A percentile compares a stretch with the other conserved stretches of the same genome.
phyloP scores from a whole-genome alignment of 371 early-diverging fungal species.

The Mucor velutinosus region DNA sequence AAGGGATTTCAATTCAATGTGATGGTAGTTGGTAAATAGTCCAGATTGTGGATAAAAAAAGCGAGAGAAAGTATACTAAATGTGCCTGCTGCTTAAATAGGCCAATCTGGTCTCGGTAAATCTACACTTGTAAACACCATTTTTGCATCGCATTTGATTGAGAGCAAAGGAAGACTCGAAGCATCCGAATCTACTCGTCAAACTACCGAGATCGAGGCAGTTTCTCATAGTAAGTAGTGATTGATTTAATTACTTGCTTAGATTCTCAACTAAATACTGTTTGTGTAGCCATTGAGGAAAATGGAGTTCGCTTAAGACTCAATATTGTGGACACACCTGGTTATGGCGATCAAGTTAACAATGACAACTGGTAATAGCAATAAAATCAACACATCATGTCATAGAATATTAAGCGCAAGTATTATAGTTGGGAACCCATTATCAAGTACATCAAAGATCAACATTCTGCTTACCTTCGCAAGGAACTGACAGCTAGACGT shows the following conservation, averaged over 20 bases:
- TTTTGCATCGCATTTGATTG: constrained; percentile 84
- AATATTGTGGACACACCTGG: constrained; percentile 87
- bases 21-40: constrained; percentile 82
- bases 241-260: neutral
- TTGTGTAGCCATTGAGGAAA: constrained; percentile 74
- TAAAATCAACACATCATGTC: neutral
- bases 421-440: constrained; percentile 82
- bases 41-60: neutral
- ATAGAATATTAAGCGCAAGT: neutral
- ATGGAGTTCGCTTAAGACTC: constrained; percentile 80
- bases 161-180: constrained; percentile 78
- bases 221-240: constrained; percentile 66
- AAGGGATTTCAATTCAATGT: constrained; percentile 95
- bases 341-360: constrained; percentile 84
- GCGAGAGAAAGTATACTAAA: neutral
- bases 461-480: constrained; percentile 87
- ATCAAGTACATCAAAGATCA: constrained; percentile 93
- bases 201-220: constrained; percentile 84
- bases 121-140: constrained; percentile 98
- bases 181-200: constrained; percentile 77
- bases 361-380: constrained; percentile 76
- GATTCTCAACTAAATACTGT: constrained; percentile 2
- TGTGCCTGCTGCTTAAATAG: constrained; percentile 30
- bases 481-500: constrained; percentile 84
- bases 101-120: constrained; percentile 98